These are phyloP conservation scores for Annulohypoxylon maeteangense DNA, from an alignment of 495 filamentous ascomycete genomes.

Conservation along the genomic window DNA sequence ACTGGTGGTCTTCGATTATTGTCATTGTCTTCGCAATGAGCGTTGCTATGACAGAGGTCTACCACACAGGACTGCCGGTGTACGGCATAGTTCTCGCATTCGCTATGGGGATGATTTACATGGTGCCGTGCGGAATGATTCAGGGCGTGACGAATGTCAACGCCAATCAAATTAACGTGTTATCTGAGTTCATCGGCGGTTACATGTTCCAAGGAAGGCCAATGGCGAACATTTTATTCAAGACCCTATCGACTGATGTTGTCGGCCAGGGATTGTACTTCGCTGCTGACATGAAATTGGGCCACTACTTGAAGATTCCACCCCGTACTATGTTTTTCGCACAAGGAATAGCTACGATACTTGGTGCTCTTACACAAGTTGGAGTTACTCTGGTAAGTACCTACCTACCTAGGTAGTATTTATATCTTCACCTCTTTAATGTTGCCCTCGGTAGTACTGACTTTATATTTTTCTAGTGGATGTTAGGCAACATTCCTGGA, in stretches of 20 bases:
- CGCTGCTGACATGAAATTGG: slow-evolving; percentile 46
- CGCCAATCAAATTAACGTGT: slow-evolving; percentile 44
- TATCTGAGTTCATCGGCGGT: slow-evolving; percentile 48
- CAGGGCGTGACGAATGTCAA: slow-evolving; percentile 47
- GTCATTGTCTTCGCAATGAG: slow-evolving; percentile 40
- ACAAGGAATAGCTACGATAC: slow-evolving; percentile 41
- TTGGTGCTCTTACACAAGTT: slow-evolving; percentile 41
- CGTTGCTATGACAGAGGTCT: slow-evolving; percentile 46
- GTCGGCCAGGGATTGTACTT: slow-evolving; percentile 48
- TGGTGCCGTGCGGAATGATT: slow-evolving; percentile 48
- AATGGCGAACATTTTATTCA: slow-evolving; percentile 46
- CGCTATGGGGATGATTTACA: slow-evolving; percentile 49
- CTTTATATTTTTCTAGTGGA: slow-evolving; percentile 40
- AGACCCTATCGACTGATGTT: slow-evolving; percentile 43
- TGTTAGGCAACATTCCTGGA: slow-evolving; percentile 47
- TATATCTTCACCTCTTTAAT: not conserved
- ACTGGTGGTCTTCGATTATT: slow-evolving; percentile 46
- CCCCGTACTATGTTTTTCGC: slow-evolving; percentile 44
- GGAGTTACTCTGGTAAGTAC: slow-evolving; percentile 44
- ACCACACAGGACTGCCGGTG: slow-evolving; percentile 42
- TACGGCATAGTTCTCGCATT: slow-evolving; percentile 46
- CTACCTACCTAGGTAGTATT: too few species aligned
- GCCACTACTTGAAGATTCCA: slow-evolving; percentile 47
- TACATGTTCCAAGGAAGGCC: slow-evolving; percentile 46
- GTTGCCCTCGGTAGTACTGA: not conserved